Evolutionary conservation across 495 filamentous ascomycete genomes (phyloP).

Genomic region (Margaritispora aquatica): DNA sequence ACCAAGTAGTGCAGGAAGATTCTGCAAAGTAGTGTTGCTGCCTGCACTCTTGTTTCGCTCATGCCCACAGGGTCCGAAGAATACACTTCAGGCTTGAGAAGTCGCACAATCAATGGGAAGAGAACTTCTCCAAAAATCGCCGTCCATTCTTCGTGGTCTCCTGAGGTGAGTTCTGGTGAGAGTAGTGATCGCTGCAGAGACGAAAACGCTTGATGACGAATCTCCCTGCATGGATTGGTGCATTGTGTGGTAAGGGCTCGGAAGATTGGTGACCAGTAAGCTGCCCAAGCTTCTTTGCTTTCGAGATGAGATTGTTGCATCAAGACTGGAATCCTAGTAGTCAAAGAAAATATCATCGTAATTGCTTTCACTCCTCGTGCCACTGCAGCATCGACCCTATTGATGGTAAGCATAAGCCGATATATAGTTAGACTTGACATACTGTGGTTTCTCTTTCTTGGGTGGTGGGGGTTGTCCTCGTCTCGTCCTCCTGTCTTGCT

Average conservation of each 20-base stretch:
- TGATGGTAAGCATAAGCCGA: slow-evolving; percentile 6
- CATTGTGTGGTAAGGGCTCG: slow-evolving; percentile 81
- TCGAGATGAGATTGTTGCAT: slow-evolving; percentile 94
- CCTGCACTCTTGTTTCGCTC: slow-evolving; percentile 91
- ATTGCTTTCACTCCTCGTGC: slow-evolving; percentile 75
- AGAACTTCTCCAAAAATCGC: slow-evolving; percentile 92
- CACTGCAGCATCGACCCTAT: slow-evolving; percentile 66
- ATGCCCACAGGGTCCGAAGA: slow-evolving; percentile 89
- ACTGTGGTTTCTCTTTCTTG: slow-evolving; percentile 52
- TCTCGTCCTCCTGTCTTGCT: slow-evolving; percentile 58
- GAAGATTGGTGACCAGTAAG: slow-evolving; percentile 97
- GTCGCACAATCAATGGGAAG: slow-evolving; percentile 83
- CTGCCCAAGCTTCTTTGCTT: slow-evolving; percentile 86
- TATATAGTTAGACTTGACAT: slow-evolving; percentile 17
- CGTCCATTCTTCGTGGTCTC: slow-evolving; percentile 83
- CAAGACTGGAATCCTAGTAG: slow-evolving; percentile 69
- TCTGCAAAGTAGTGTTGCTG: slow-evolving; percentile 85
- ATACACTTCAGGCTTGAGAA: slow-evolving; percentile 94
- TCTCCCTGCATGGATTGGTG: slow-evolving; percentile 90
- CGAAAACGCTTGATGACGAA: slow-evolving; percentile 82
- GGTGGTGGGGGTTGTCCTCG: slow-evolving; percentile 39
- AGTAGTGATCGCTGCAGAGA: slow-evolving; percentile 81
- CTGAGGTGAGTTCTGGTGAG: slow-evolving; percentile 69
- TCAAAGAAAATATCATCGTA: slow-evolving; percentile 71
- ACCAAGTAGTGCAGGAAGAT: slow-evolving; percentile 94